Evolutionary conservation across 352 stramenopile genomes (phyloP), one percentile per base, ranked within the genome.

Genomic region (Phytophthora cryptogea): DNA sequence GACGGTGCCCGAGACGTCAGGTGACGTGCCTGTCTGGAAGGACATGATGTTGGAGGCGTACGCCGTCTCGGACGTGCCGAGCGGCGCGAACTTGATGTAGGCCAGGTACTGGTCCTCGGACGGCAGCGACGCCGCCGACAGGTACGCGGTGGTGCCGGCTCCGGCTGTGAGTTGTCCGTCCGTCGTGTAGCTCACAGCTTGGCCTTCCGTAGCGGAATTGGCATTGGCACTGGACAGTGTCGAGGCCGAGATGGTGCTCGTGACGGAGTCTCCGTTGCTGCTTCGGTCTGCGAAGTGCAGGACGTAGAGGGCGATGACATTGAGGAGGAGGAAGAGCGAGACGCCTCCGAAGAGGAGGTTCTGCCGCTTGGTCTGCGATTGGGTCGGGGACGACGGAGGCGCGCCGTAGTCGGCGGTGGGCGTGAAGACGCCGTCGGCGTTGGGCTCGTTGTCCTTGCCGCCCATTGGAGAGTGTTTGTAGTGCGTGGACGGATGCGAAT

Each of bases 261-360:
- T 63, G 41, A 78, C 58, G 2, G 76, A 66, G 54, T 59, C 54
- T 28, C 54, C 57, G 23, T 45, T 73, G 51, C 53, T 61, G 45
- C 67, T 75, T 53, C 78, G 78, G 72, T 90, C 78, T 16, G 70
- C 80, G 64, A 93, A 93, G 73, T 93, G 83, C 37, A 93, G 59
- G 35, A 90, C 67, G 78, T 93, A 93, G 28, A 93, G 71, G 35
- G 88, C 83, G 54, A 93, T 86, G 75, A 92, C 71, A 72, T 92
- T 92, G 76, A 88, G 54, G 33, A 89, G 65, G 28, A 92, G 60
- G 66, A 92, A 90, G 60, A 70, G 41, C 32, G 46, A 72, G 49
- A 86, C 49, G 54, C 62, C 49, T 11, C 72, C 56, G 48, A 72
- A 71, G 31, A 76, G 42, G 30, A 62, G 45, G 45, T 70, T 78